A percentile compares a stretch with the other conserved stretches of the same genome.
Evolutionary conservation across 495 filamentous ascomycete species (phyloP).

Genomic region (Penicillium coprophilum): DNA sequence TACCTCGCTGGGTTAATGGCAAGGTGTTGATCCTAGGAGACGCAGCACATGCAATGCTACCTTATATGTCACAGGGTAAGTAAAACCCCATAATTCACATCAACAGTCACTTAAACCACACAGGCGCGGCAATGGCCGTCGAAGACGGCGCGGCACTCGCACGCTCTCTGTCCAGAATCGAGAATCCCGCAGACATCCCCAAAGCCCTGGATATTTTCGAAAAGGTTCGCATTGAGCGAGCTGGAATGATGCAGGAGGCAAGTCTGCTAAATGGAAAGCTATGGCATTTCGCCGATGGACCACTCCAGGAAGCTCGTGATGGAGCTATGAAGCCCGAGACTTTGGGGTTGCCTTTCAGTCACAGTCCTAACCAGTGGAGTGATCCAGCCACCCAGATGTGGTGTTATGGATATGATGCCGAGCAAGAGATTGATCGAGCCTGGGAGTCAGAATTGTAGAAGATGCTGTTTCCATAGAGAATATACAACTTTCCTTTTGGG

Average conservation of each 20-base stretch:
- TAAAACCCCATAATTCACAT: background rate
- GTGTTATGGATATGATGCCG: constrained; percentile 51
- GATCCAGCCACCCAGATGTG: constrained; percentile 46
- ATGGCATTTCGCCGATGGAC: constrained; percentile 50
- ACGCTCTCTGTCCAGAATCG: constrained; percentile 23
- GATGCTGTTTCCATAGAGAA: background rate
- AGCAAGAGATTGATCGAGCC: constrained; percentile 32
- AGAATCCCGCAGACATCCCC: constrained; percentile 11
- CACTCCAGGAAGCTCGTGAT: constrained; percentile 42
- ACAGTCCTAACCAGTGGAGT: constrained; percentile 52
- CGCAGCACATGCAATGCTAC: constrained; percentile 53
- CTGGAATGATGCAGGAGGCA: constrained; percentile 36
- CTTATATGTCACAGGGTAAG: constrained; percentile 47
- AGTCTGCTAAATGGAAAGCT: constrained; percentile 38
- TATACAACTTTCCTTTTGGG: background rate
- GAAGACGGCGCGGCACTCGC: constrained; percentile 40
- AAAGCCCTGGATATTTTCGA: constrained; percentile 28
- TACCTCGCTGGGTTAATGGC: constrained; percentile 31
- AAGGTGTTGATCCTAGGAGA: constrained; percentile 46
- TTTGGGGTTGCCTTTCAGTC: constrained; percentile 18
- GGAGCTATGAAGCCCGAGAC: constrained; percentile 39
- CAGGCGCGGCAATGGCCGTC: constrained; percentile 49
- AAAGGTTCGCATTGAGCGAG: constrained; percentile 27
- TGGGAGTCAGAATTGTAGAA: constrained; percentile 13
- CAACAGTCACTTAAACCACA: background rate